These are phyloP conservation scores for Mycena haematopus DNA, from an alignment of 768 basidiomycete species.

Conservation along the genomic window DNA sequence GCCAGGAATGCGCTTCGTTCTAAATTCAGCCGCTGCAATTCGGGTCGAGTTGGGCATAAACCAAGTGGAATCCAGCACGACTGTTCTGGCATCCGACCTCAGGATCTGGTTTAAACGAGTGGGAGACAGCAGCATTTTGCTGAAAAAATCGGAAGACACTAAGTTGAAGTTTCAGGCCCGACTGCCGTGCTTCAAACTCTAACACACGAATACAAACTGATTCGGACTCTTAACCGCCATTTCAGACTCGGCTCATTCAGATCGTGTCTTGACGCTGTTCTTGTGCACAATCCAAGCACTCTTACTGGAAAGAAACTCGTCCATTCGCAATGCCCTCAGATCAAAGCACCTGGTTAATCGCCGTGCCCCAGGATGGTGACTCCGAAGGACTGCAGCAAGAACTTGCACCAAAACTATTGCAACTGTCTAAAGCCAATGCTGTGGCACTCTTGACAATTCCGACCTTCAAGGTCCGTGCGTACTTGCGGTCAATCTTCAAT, in stretches of 20 bases:
- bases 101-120: slow-evolving; percentile 47
- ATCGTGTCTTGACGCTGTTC: too few relatives aligned
- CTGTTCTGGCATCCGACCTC: slow-evolving; percentile 36
- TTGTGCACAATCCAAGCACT: too few relatives aligned
- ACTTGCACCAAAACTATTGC: slow-evolving; percentile 63
- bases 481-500: slow-evolving; percentile 11
- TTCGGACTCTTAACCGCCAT: slow-evolving; percentile 29
- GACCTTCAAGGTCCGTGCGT: slow-evolving; percentile 79
- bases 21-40: slow-evolving; percentile 72
- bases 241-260: neutral
- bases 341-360: slow-evolving; percentile 92
- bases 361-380: slow-evolving; percentile 87
- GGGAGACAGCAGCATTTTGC: slow-evolving; percentile 56
- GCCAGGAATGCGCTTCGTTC: slow-evolving; percentile 67
- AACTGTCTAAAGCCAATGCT: slow-evolving; percentile 60
- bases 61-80: slow-evolving; percentile 85
- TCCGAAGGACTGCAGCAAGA: slow-evolving; percentile 77
- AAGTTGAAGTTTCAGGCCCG: neutral
- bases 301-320: too few relatives aligned
- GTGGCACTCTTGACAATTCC: slow-evolving; percentile 79
- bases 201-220: slow-evolving; percentile 33
- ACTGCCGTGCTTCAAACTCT: neutral
- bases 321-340: slow-evolving; percentile 84
- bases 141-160: too few relatives aligned
- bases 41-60: slow-evolving; percentile 91